These are phyloP conservation scores for Rosa lucieae DNA, from an alignment of 306 rosid genomes.

Conservation along the genomic window DNA sequence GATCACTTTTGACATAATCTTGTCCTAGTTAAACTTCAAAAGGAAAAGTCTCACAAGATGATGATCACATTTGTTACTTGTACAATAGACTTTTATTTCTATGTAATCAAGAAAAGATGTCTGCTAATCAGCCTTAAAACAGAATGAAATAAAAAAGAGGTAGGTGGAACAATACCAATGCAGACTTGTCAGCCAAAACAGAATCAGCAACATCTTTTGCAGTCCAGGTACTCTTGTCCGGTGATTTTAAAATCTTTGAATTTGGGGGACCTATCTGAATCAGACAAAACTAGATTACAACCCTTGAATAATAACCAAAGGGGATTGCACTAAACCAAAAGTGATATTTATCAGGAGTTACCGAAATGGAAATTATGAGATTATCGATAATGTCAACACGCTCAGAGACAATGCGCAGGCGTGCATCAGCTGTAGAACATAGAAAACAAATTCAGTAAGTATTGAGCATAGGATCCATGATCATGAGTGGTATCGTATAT, in stretches of 20 bases:
- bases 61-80: neutral
- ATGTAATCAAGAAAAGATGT: neutral
- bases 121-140: neutral
- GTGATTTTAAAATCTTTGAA: slow-evolving; percentile 60
- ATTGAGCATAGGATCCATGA: slow-evolving; percentile 2
- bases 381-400: slow-evolving; percentile 86
- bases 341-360: slow-evolving; percentile 40
- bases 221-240: slow-evolving; percentile 81
- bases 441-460: slow-evolving; percentile 21
- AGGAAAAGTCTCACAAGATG: neutral
- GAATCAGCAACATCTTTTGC: slow-evolving; percentile 95
- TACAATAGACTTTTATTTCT: neutral
- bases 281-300: slow-evolving; percentile 38
- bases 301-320: slow-evolving; percentile 20
- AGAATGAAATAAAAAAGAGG: neutral
- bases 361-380: slow-evolving; percentile 86
- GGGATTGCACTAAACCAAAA: slow-evolving; percentile 9
- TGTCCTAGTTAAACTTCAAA: neutral
- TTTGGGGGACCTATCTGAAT: slow-evolving; percentile 96
- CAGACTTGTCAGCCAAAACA: slow-evolving; percentile 88
- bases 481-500: neutral
- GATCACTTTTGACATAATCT: neutral
- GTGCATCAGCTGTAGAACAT: slow-evolving; percentile 80
- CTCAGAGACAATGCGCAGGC: slow-evolving; percentile 90
- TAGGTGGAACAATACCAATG: slow-evolving; percentile 57